Conservation (phyloP, 78 protist species). For the Speleostelium caveatum region DNA sequence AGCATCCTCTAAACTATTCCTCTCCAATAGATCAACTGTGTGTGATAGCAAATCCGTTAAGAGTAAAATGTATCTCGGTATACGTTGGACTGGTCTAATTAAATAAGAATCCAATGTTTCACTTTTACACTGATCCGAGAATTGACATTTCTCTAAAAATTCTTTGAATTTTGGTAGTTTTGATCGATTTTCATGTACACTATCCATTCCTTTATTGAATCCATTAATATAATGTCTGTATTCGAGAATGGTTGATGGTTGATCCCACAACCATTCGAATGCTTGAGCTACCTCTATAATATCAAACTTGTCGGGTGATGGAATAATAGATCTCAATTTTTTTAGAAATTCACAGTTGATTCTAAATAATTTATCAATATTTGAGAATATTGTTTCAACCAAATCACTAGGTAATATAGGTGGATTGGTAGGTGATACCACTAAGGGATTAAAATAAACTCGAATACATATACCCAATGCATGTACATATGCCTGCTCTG, state of each 20-base stretch:
- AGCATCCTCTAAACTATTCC: conserved; percentile 32
- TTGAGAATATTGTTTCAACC: conserved; percentile 45
- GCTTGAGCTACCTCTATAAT: conserved; percentile 42
- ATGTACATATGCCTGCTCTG: conserved; percentile 66
- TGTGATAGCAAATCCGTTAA: conserved; percentile 52
- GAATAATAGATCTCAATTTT: conserved; percentile 33
- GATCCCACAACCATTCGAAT: conserved; percentile 78
- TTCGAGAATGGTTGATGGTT: conserved; percentile 42
- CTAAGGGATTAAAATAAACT: conserved; percentile 74
- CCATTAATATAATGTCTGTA: conserved; percentile 50
- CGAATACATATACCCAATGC: conserved; percentile 53
- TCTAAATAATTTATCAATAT: conserved; percentile 63
- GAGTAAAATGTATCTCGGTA: conserved; percentile 75
- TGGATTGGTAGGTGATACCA: conserved; percentile 57
- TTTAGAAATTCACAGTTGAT: conserved; percentile 66
- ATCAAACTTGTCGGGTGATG: not conserved
- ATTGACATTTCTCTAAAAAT: conserved; percentile 70
- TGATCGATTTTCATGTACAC: conserved; percentile 54
- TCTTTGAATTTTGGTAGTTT: conserved; percentile 66
- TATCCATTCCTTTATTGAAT: conserved; percentile 68
- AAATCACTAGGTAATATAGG: conserved; percentile 26
- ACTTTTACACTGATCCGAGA: conserved; percentile 73
- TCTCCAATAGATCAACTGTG: conserved; percentile 51
- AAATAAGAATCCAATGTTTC: conserved; percentile 71
- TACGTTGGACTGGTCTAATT: conserved; percentile 75